Base-by-base conservation (phyloP, 768 basidiomycete species). In the Boletus insuetus region DNA sequence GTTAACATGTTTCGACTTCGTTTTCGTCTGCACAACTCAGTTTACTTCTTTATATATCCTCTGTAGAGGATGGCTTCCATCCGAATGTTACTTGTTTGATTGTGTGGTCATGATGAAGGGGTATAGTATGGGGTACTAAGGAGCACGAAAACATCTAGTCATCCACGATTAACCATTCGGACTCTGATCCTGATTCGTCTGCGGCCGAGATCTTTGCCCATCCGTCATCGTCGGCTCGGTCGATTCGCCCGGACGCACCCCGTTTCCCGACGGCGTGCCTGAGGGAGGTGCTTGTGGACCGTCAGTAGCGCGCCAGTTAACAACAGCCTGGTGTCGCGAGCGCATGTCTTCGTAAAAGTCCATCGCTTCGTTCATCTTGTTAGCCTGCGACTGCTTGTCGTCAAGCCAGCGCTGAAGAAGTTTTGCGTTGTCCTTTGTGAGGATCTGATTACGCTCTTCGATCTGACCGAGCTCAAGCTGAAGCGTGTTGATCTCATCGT, bases 401-500 rank as follows among this genome's bases (percentile, higher is more conserved):
- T 98, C 97, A 10, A 98, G 79, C 96, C 97, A 99, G 17, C 96
- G 87, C 69, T 97, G 94, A 2, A 98, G 79, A 26, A 99, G 83
- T 64, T 92, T 89, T 24, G 94, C 94, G 64, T 99, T 99, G 71
- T 99, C 96, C 64, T 87, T 89, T 47, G 84, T 84, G 34, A 99
- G 81, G n/a, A 78, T 86, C 64, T 84, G 79, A 68, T 96, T 97
- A 35, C 91, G 86, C 57, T 93, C 86, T 53, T 91, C 88, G 24
- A 96, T 85, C 65, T 96, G 91, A 42, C 86, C 83, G 13, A 98
- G 82, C 71, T 99, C 96, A 46, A 99, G 81, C 54, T 91, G 88
- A 43, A 94, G 80, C 2, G 96, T 93, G 60, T 85, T 86, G 74
- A 96, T 89, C 74, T 99, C 96, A 71, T 99, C 96, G 64, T 95